These are phyloP conservation scores for Pisolithus sp. DNA, from an alignment of 768 basidiomycete genomes.

Conservation along the genomic window DNA sequence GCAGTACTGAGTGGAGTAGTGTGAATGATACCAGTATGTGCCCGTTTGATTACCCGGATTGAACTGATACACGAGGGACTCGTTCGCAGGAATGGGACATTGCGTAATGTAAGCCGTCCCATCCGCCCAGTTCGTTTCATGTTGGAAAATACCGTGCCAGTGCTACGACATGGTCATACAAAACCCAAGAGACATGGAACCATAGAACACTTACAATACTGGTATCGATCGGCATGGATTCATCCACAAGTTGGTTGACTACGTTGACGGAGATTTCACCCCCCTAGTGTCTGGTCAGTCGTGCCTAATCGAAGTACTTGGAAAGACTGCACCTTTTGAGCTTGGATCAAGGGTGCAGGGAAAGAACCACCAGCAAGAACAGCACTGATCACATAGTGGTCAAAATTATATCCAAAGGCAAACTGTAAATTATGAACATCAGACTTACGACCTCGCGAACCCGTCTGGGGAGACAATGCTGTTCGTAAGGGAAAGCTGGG, in stretches of 20 bases:
- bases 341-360: constrained; percentile 40
- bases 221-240: constrained; percentile 44
- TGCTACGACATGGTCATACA: constrained; percentile 30
- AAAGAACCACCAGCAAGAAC: constrained; percentile 37
- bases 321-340: constrained; percentile 23
- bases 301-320: neutral
- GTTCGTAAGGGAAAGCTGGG: neutral
- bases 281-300: constrained; percentile 26
- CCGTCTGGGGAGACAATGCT: constrained; percentile 36
- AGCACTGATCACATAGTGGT: constrained; percentile 7
- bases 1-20: constrained; percentile 33
- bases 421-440: neutral
- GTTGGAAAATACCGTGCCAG: constrained; percentile 50
- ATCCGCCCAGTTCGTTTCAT: constrained; percentile 38
- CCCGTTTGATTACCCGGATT: constrained; percentile 17
- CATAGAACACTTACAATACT: constrained; percentile 30
- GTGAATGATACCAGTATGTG: constrained; percentile 33
- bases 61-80: constrained; percentile 20
- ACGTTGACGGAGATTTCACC: constrained; percentile 39
- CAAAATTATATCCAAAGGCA: neutral
- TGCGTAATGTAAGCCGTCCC: constrained; percentile 35
- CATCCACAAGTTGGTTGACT: constrained; percentile 37
- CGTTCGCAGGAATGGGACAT: constrained; percentile 24
- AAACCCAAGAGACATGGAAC: neutral
- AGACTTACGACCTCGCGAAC: constrained; percentile 36